Base-by-base conservation (phyloP, 2,329 filamentous ascomycete species). In the Arthroderma sp. region DNA sequence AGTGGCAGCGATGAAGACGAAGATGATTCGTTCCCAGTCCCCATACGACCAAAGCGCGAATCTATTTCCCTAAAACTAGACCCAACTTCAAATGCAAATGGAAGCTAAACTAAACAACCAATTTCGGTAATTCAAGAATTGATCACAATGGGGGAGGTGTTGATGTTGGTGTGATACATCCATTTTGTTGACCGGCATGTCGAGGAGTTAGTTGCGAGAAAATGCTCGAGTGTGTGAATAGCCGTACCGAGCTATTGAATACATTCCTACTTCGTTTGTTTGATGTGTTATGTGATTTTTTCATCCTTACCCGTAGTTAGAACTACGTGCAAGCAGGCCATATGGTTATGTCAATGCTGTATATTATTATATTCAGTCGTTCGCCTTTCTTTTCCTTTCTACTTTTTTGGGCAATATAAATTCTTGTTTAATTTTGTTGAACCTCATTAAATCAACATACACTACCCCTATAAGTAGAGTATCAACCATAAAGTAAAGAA, bases 1-100 rank as follows among this genome's bases (percentile, higher is more conserved):
- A 38, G 62, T 94, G 62, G 60, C 66, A 95, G 89, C 74, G 89
- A 93, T 72, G 91, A 96, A 71, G 93, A 97, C 76, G 93, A 97
- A 65, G 84, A 87, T 63, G 85, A 85, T 67, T 79, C 81, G 37
- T 87, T 86, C 74, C 84, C 85, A 39, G 78, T 88, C 54, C 87
- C 84, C 2, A 76, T 88, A 39, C 73, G 79, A 61, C 69, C 73
- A 44, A 79, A 77, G 66, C 74, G 73, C 61, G 25, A 65, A 43
- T 67, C 68, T 2, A 66, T 67, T 28, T 73, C 71, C 7, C 71
- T 70, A 5, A 56, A 61, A 5, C 39, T 56, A 31, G 56, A 58
- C n/a, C 23, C 28, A 9, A 25, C 44, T 19, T 17, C 54, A 7
- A 60, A 60, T n/a, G 52, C 13, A 21, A 8, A 54, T 39, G 52